Base-by-base conservation (phyloP, 2,329 filamentous ascomycete species). In the Teratosphaeria epicoccoides region DNA sequence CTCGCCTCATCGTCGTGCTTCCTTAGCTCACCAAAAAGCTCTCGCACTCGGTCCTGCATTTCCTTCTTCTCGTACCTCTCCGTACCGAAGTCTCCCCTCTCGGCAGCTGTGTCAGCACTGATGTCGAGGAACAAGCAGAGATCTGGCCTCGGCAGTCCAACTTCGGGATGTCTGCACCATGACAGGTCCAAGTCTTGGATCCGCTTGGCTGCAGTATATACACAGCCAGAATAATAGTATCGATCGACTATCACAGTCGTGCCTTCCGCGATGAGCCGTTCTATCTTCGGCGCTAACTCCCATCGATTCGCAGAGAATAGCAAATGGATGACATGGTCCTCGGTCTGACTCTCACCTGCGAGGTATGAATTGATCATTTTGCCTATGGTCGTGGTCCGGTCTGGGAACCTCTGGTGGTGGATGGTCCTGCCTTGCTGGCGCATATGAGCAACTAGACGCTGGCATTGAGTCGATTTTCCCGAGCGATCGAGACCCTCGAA, bases 201-300 rank as follows among this genome's bases (percentile, higher is more conserved):
- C 44, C 81, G 76, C 66, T 97, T 97, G 3, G 93, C 91, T 0
- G 88, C 88, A 23, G 84, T 88, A 73, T 97, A 98, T 47, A 96
- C 88, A 52, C 90, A 87, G 50, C 93, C 93, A 20, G 87, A 93
- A 73, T 95, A 91, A 67, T 94, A 95, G 73, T 97, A 98, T 46
- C 93, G 83, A 69, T 98, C 93, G 59, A 91, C 83, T 37, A 98
- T 75, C 26, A 98, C 77, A 0, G 82, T 93, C 20, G 77, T 83
- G 7, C 91, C 90, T 1, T 74, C 68, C 0, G 74, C 71, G 5
- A 96, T 73, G 6, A 66, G 64, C 22, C 61, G 47, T 55, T 63
- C 59, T 25, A 76, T 74, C 1, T 65, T 66, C 40, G 65, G 70
- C 64, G 69, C 72, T 45, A 74, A 68, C 65, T 95, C 90, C 90